phyloP scores from a whole-genome alignment of 495 filamentous ascomycete genomes.

The Penicillium odoratum region DNA sequence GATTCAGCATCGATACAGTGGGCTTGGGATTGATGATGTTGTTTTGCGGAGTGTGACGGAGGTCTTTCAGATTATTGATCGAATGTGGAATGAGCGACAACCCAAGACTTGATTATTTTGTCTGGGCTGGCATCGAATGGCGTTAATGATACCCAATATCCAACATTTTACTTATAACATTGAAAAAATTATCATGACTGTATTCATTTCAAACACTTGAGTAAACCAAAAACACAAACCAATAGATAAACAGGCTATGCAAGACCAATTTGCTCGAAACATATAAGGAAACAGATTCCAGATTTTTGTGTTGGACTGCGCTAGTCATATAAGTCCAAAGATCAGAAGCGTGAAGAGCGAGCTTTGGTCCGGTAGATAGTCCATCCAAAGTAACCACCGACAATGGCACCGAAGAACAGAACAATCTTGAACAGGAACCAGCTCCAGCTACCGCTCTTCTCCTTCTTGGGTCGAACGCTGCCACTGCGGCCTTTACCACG shows the following conservation, averaged over 20 bases:
- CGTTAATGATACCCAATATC: constrained; percentile 3
- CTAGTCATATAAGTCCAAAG: not conserved
- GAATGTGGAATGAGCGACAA: constrained; percentile 64
- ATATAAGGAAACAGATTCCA: not conserved
- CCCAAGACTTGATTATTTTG: constrained; percentile 13
- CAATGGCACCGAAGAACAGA: constrained; percentile 67
- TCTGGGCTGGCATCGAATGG: not conserved
- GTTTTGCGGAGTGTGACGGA: constrained; percentile 80
- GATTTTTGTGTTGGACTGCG: not conserved
- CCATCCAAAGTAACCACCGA: constrained; percentile 78
- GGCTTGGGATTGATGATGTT: constrained; percentile 59
- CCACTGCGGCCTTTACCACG: constrained; percentile 36
- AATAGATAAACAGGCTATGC: constrained; percentile 28
- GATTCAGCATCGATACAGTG: constrained; percentile 85
- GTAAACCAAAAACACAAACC: constrained; percentile 12
- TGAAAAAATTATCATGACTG: constrained; percentile 22
- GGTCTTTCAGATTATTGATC: constrained; percentile 89
- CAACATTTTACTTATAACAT: not conserved
- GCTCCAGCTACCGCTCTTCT: constrained; percentile 70
- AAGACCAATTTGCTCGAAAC: constrained; percentile 25
- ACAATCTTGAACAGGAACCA: constrained; percentile 92
- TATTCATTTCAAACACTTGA: constrained; percentile 28
- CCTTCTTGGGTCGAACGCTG: constrained; percentile 25
- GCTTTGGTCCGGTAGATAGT: constrained; percentile 75
- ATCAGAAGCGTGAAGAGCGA: constrained; percentile 75